Evolutionary conservation across 495 filamentous ascomycete species (phyloP).

Genomic region (Clavariopsis aquatica): DNA sequence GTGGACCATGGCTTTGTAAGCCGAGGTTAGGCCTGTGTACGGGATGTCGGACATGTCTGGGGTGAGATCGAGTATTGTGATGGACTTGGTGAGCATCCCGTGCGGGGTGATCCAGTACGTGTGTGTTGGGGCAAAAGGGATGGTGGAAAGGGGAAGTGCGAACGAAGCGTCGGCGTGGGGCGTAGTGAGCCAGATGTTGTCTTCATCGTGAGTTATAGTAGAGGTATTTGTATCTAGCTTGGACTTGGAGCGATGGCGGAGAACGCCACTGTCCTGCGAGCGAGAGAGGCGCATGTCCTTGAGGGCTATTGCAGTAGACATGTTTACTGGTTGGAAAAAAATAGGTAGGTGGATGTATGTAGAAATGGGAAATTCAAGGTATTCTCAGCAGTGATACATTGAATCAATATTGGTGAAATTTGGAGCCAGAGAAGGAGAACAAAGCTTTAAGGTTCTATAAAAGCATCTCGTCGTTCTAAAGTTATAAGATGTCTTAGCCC

Average conservation of each 20-base stretch:
- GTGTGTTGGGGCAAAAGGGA: slow-evolving; percentile 18
- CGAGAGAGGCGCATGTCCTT: slow-evolving; percentile 14
- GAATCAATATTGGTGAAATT: background rate
- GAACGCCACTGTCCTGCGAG: background rate
- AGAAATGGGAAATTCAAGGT: no score
- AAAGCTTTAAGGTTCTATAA: no score
- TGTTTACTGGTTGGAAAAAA: background rate
- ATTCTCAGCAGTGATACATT: no score
- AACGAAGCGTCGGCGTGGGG: slow-evolving; percentile 13
- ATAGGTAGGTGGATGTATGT: no score
- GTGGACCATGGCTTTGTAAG: slow-evolving; percentile 23
- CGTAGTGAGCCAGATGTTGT: slow-evolving; percentile 4
- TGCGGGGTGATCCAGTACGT: slow-evolving; percentile 35
- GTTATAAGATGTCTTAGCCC: background rate
- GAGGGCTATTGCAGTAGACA: slow-evolving; percentile 28
- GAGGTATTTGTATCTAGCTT: slow-evolving; percentile 2
- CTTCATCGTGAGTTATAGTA: background rate
- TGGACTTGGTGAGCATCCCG: slow-evolving; percentile 23
- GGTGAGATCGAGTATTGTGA: slow-evolving; percentile 34
- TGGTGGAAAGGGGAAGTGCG: slow-evolving; percentile 15
- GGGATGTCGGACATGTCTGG: background rate
- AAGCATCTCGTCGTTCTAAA: background rate
- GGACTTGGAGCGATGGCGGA: slow-evolving; percentile 13
- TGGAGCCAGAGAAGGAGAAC: no score
- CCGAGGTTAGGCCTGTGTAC: slow-evolving; percentile 19